Evolutionary conservation across 805 yeast species (phyloP).

Genomic region (Teunomyces gatunensis): DNA sequence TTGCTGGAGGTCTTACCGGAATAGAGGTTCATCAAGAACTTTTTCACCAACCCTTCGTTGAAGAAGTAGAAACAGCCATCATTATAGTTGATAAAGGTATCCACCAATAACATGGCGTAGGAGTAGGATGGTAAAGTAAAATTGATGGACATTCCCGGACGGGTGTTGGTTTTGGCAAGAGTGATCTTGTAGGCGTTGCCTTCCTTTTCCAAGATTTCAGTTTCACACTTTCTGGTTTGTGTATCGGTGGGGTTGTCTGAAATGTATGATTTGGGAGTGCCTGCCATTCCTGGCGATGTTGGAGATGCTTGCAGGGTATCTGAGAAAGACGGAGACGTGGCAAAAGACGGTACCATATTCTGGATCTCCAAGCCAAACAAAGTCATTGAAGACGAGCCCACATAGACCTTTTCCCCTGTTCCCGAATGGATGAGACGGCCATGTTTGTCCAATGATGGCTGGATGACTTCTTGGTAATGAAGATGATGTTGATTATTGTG

Average conservation of each 20-base stretch:
- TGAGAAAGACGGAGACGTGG: constrained; percentile 13
- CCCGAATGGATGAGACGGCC: constrained; percentile 72
- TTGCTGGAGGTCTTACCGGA: constrained; percentile 45
- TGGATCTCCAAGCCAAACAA: constrained; percentile 76
- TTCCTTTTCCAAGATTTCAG: constrained; percentile 63
- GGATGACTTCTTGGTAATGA: constrained; percentile 49
- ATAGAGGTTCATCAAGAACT: constrained; percentile 61
- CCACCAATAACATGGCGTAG: constrained; percentile 71
- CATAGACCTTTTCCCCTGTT: constrained; percentile 72
- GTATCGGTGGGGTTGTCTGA: not conserved
- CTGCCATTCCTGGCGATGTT: constrained; percentile 9
- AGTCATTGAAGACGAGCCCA: constrained; percentile 83
- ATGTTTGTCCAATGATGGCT: constrained; percentile 68
- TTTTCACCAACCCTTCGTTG: constrained; percentile 76
- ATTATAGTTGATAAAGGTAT: constrained; percentile 72
- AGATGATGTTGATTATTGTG: no score
- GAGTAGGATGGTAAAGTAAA: constrained; percentile 74
- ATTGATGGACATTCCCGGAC: constrained; percentile 67
- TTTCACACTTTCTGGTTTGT: constrained; percentile 36
- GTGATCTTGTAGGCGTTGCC: constrained; percentile 75
- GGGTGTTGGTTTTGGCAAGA: constrained; percentile 62
- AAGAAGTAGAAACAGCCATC: constrained; percentile 85
- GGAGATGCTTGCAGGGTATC: constrained; percentile 6
- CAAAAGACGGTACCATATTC: constrained; percentile 48
- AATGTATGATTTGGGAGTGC: constrained; percentile 8